These are phyloP conservation scores for Hansenula anomala DNA, from an alignment of 1,139 yeast genomes.

Conservation along the genomic window DNA sequence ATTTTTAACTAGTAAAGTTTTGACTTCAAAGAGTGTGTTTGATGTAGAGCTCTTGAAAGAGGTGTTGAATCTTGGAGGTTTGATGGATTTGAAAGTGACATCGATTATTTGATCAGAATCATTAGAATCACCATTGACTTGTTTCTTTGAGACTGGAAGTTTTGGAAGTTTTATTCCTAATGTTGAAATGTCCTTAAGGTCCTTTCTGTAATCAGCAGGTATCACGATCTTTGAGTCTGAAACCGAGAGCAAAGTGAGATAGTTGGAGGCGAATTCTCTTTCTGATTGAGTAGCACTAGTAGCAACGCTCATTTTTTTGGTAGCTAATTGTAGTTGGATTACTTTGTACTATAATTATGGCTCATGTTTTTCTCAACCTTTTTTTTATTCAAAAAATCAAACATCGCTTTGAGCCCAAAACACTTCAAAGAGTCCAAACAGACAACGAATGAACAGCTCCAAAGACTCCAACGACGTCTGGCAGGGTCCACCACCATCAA, in stretches of 20 bases:
- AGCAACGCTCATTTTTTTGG: not conserved
- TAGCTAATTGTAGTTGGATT: not conserved
- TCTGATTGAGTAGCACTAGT: not conserved
- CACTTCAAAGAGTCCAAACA: no score
- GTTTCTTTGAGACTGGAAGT: constrained; percentile 25
- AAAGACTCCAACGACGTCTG: no score
- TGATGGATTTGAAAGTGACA: constrained; percentile 35
- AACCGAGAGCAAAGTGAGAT: constrained; percentile 12
- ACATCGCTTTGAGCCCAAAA: no score
- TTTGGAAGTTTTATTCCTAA: constrained; percentile 30
- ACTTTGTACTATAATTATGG: not conserved
- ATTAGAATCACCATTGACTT: constrained; percentile 13
- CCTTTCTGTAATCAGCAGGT: constrained; percentile 9
- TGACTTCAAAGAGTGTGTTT: constrained; percentile 34
- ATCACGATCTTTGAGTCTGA: constrained; percentile 6
- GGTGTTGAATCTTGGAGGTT: constrained; percentile 38
- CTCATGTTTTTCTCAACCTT: not conserved
- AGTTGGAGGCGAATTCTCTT: constrained; percentile 13
- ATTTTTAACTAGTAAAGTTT: constrained; percentile 26
- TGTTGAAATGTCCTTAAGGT: constrained; percentile 22
- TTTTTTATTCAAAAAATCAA: not conserved
- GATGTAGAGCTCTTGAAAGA: constrained; percentile 22
- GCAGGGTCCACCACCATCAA: not conserved
- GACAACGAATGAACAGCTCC: not conserved
- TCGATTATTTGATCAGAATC: constrained; percentile 2